These are phyloP conservation scores for Trichoderma citrinoviride DNA, from an alignment of 2,329 filamentous ascomycete species.

Conservation along the genomic window DNA sequence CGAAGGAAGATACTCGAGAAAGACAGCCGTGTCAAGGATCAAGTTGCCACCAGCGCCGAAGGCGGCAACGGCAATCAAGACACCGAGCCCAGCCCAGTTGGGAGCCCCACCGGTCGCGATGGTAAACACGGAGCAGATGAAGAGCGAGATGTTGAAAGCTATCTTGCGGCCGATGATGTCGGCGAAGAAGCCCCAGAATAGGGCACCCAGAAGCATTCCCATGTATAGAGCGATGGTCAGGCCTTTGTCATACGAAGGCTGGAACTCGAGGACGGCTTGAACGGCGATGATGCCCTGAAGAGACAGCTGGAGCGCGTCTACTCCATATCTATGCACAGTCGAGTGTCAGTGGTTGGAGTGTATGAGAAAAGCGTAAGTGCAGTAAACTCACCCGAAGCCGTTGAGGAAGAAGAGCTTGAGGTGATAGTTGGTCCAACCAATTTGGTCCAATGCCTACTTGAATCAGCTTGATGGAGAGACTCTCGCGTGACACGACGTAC, in stretches of 20 bases:
- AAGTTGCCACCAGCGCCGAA: conserved; percentile 66
- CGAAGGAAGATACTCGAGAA: conserved; percentile 46
- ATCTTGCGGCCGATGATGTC: conserved; percentile 63
- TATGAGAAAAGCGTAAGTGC: neutral
- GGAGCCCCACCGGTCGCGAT: conserved; percentile 62
- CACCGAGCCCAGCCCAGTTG: conserved; percentile 58
- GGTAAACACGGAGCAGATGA: conserved; percentile 58
- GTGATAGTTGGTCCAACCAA: conserved; percentile 51
- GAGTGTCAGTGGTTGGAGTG: neutral
- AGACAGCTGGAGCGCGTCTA: conserved; percentile 53
- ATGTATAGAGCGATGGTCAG: conserved; percentile 56
- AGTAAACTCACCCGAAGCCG: conserved; percentile 47
- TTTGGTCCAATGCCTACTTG: conserved; percentile 44
- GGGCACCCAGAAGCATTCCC: conserved; percentile 48
- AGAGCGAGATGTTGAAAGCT: conserved; percentile 62
- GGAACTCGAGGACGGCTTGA: conserved; percentile 50
- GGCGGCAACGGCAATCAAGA: conserved; percentile 58
- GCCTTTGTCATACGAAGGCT: conserved; percentile 46
- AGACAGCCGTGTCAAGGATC: conserved; percentile 58
- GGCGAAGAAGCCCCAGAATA: conserved; percentile 64
- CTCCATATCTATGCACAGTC: conserved; percentile 30
- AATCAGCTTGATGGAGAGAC: neutral
- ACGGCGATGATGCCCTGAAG: conserved; percentile 58
- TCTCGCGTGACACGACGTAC: neutral
- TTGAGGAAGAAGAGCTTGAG: conserved; percentile 60